Evolutionary conservation across 257 asterid species (phyloP), one percentile per base, ranked within the genome.

Genomic region (Jacaranda copaia): DNA sequence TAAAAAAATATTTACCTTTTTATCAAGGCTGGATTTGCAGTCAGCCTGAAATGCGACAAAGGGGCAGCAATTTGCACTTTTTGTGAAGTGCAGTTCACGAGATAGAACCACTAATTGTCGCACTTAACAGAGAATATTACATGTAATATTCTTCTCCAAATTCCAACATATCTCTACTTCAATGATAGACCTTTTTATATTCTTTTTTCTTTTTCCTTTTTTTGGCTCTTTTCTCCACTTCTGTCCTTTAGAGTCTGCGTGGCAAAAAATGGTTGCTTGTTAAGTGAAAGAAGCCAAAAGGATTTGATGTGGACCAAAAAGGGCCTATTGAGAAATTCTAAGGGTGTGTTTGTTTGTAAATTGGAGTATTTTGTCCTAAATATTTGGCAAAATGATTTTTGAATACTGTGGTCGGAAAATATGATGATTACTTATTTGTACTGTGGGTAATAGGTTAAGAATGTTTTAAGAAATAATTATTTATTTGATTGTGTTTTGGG

Each of bases 201-300:
- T 53, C 11, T 53, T 53, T 11, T 53, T 56, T 6, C 16, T 56
- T 6, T 11, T 53, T 56, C 1, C 16, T 56, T 6, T 36, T 57
- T 46, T 8, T 38, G 68, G 15, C 4, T 65, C 38, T 55, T 64
- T 56, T 79, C 32, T 45, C 15, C 66, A 59, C 75, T 79, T 72
- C 15, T 67, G 57, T 25, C 32, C 32, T 25, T 25, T 25, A 25
- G 32, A 25, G 32, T 25, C 2, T 36, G 61, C 64, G 83, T 67
- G 83, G 83, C 76, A 73, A 79, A 79, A 57, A 58, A 7, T 48
- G 57, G 72, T 79, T 79, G 83, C 76, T 55, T 57, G 59, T 73
- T 15, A 18, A 13, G 68, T 51, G 39, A 9, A 78, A 48, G 43
- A 72, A 19, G 45, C 35, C 15, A 68, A 68, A 59, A 9, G 67